Evolutionary conservation across 73 alveolate species (phyloP).

Genomic region (Durusdinium trenchii): DNA sequence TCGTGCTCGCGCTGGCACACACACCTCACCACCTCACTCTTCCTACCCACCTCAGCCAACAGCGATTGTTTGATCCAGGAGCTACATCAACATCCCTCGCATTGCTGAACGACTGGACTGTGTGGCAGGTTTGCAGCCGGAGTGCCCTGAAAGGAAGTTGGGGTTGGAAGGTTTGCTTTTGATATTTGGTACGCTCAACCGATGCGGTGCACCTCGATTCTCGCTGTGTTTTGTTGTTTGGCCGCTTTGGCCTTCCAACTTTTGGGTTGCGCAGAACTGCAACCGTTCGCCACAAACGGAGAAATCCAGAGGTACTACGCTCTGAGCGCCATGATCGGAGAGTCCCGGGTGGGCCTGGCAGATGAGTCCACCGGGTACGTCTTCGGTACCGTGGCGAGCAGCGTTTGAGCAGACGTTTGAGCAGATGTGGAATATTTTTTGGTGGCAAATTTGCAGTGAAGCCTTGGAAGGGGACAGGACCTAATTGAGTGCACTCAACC

Average conservation of each 20-base stretch:
- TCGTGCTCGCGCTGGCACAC: background rate
- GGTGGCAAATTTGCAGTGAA: background rate
- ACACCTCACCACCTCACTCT: too few species aligned
- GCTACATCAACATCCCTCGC: constrained; percentile 50
- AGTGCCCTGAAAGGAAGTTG: constrained; percentile 18
- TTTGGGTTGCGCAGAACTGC: too few species aligned
- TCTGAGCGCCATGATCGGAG: constrained; percentile 69
- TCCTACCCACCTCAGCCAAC: background rate
- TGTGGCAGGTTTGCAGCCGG: constrained; percentile 71
- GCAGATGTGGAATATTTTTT: too few species aligned
- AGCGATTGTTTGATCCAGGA: background rate
- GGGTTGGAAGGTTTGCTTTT: background rate
- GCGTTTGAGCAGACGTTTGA: background rate
- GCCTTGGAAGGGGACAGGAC: background rate
- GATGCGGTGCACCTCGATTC: background rate
- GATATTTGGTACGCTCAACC: background rate
- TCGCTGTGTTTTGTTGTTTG: background rate
- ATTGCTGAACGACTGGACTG: constrained; percentile 47
- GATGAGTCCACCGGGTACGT: constrained; percentile 73
- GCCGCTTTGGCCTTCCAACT: background rate
- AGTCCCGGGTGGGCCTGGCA: constrained; percentile 33
- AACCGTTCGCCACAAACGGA: too few species aligned
- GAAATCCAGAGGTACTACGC: constrained; percentile 43
- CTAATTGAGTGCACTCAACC: too few species aligned
- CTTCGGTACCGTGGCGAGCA: constrained; percentile 2